A percentile compares a stretch with the other conserved stretches of the same genome.
These are phyloP conservation scores for Stephania yunnanensis DNA, from an alignment of 164 flowering plant species.

Conservation along the genomic window DNA sequence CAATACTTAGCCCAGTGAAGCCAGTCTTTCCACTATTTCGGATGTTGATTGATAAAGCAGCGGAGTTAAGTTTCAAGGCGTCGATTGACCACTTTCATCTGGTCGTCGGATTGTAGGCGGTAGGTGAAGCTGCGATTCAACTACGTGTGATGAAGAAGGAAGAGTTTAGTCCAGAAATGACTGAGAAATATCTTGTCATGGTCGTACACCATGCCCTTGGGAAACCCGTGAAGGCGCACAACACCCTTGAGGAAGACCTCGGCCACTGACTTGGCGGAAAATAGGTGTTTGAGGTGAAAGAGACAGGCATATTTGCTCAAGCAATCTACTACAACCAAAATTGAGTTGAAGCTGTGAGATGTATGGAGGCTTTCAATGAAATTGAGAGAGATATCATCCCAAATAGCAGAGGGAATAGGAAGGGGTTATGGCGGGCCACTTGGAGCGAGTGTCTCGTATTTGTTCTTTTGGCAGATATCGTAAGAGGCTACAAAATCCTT, in stretches of 20 bases:
- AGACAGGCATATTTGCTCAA: not conserved
- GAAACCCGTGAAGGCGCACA: not conserved
- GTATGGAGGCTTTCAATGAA: no score
- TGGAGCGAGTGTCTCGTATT: no score
- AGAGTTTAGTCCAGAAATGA: no score
- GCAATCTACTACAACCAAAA: not conserved
- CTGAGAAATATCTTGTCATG: not conserved
- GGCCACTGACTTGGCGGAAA: not conserved
- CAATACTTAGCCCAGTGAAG: not conserved
- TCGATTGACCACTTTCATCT: not conserved
- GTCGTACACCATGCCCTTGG: not conserved
- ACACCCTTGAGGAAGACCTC: not conserved
- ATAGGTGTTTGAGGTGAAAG: not conserved
- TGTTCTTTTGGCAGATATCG: not conserved
- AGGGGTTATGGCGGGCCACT: no score
- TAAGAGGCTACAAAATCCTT: not conserved
- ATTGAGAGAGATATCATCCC: no score
- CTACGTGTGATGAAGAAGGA: not conserved
- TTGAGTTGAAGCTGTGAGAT: no score
- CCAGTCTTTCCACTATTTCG: not conserved
- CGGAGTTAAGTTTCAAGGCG: constrained; percentile 11
- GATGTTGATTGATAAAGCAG: no score
- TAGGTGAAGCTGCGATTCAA: not conserved
- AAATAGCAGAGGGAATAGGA: no score
- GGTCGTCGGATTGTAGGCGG: constrained; percentile 1